These are phyloP conservation scores for Neckera pumila DNA, from an alignment of 225 moss, liverwort and hornwort species.

Conservation along the genomic window DNA sequence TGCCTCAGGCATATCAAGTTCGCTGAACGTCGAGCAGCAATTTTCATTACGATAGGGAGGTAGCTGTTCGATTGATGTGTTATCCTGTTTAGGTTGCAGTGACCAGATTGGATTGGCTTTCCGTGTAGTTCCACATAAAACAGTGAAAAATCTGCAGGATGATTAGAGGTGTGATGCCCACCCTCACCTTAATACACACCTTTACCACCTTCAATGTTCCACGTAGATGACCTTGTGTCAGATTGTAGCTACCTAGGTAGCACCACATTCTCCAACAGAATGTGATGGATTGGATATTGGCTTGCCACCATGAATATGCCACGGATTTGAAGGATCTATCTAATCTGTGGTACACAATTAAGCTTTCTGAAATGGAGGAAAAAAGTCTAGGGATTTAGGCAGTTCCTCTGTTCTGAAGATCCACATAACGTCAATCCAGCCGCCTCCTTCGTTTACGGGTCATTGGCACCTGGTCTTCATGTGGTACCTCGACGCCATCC, in stretches of 20 bases:
- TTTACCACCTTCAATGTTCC: neutral
- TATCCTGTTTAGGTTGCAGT: neutral
- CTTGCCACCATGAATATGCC: neutral
- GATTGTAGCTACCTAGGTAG: neutral
- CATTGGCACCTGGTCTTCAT: constrained; percentile 23
- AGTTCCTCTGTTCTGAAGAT: neutral
- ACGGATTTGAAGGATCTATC: neutral
- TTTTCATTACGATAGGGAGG: neutral
- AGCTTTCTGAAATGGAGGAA: neutral
- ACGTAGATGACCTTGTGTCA: neutral
- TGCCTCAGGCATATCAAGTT: neutral
- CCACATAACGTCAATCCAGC: constrained; percentile 8
- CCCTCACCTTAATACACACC: neutral
- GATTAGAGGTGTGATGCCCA: neutral
- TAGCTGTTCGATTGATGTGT: neutral
- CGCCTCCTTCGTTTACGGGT: constrained; percentile 34
- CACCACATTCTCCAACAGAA: neutral
- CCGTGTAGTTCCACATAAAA: neutral
- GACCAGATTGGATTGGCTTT: neutral
- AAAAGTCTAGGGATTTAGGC: neutral
- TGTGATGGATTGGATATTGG: neutral
- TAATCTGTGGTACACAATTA: neutral
- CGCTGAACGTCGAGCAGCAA: neutral
- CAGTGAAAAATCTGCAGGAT: neutral
- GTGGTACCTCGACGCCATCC: constrained; percentile 9